Evolutionary conservation across 2,329 filamentous ascomycete species (phyloP).

Genomic region (Sarocladium strictum): DNA sequence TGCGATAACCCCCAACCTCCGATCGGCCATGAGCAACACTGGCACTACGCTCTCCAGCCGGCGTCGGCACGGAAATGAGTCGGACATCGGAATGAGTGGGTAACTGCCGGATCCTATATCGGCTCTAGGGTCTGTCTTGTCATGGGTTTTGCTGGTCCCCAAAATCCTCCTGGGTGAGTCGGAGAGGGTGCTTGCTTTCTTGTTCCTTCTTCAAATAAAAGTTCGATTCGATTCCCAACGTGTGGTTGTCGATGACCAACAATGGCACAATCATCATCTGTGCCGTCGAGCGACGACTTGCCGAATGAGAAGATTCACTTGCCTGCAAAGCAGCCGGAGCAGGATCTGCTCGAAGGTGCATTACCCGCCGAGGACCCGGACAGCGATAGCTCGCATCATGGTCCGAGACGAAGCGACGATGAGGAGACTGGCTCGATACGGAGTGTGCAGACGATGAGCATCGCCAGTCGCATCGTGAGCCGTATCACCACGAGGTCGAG

Average conservation of each 20-base stretch:
- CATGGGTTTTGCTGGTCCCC: too few species aligned
- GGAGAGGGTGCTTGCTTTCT: too few species aligned
- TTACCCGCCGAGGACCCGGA: conserved; percentile 1
- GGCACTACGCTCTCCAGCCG: not conserved
- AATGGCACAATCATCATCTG: not conserved
- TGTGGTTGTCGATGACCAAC: not conserved
- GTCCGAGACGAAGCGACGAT: not conserved
- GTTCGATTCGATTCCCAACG: too few species aligned
- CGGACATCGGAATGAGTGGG: not conserved
- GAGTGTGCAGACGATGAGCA: conserved; percentile 14
- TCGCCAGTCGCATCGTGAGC: conserved; percentile 33
- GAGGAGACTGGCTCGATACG: not conserved
- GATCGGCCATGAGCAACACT: not conserved
- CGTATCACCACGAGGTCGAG: conserved; percentile 33
- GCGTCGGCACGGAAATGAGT: conserved; percentile 1
- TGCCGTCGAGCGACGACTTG: conserved; percentile 1
- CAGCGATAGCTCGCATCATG: not conserved
- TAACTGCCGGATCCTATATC: not conserved
- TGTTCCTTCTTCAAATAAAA: too few species aligned
- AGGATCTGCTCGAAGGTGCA: not conserved
- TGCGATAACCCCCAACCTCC: too few species aligned
- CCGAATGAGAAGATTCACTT: not conserved
- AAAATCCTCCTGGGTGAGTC: too few species aligned
- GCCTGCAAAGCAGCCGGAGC: not conserved
- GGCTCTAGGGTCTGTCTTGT: not conserved